These are phyloP conservation scores for Cercis canadensis DNA, from an alignment of 306 rosid species.

Conservation along the genomic window DNA sequence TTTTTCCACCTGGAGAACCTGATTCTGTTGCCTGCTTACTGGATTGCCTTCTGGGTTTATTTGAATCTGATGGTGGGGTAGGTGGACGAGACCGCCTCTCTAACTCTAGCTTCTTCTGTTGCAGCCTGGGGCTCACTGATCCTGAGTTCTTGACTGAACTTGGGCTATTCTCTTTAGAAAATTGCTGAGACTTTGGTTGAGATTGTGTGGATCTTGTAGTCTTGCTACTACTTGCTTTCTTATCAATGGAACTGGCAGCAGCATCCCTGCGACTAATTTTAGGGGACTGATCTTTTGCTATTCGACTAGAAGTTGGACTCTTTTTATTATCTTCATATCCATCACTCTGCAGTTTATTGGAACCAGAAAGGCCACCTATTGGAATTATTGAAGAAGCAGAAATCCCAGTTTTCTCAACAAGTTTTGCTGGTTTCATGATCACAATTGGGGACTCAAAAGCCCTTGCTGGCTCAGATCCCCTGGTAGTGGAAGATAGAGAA, in stretches of 20 bases:
- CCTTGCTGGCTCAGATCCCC: conserved; percentile 50
- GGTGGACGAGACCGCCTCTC: conserved; percentile 77
- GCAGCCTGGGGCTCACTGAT: conserved; percentile 83
- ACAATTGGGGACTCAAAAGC: conserved; percentile 78
- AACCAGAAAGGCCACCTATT: conserved; percentile 48
- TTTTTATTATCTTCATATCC: conserved; percentile 46
- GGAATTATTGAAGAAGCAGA: conserved; percentile 65
- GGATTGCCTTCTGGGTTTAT: conserved; percentile 63
- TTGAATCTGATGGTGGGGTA: conserved; percentile 61
- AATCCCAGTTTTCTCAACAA: conserved; percentile 61
- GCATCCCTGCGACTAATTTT: conserved; percentile 49
- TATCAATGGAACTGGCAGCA: conserved; percentile 56
- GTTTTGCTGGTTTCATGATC: conserved; percentile 88
- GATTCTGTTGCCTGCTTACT: conserved; percentile 56
- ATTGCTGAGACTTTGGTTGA: conserved; percentile 55
- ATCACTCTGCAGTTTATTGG: conserved; percentile 43
- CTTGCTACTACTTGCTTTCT: conserved; percentile 54
- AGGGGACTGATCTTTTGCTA: conserved; percentile 53
- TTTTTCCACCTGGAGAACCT: conserved; percentile 59
- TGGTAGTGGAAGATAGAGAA: conserved; percentile 44
- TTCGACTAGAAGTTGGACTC: conserved; percentile 43
- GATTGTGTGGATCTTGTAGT: conserved; percentile 49
- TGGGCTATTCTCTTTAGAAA: conserved; percentile 47
- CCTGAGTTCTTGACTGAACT: conserved; percentile 62
- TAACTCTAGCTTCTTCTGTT: conserved; percentile 71